Percentiles rank a stretch among this genome's conserved stretches.
Conservation (phyloP, 495 filamentous ascomycete species). For the Annulohypoxylon bovei region DNA sequence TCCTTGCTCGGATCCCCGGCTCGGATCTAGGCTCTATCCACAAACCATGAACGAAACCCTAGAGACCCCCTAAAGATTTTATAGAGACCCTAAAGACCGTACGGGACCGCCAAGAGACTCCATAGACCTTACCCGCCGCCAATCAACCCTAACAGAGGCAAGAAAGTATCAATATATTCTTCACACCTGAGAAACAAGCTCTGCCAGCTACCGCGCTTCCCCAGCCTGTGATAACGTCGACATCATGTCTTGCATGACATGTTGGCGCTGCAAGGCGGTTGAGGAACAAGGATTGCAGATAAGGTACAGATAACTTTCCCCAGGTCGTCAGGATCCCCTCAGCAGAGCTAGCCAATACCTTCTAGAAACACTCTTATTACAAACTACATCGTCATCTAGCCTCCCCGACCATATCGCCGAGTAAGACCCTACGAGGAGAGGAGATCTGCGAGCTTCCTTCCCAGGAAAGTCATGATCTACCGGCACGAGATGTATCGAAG, state of each 20-base stretch:
- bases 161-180: constrained; percentile 22
- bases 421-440: constrained; percentile 40
- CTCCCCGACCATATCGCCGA: constrained; percentile 41
- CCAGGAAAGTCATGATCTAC: constrained; percentile 37
- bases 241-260: constrained; percentile 25
- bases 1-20: constrained; percentile 31
- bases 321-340: constrained; percentile 29
- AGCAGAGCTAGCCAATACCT: constrained; percentile 26
- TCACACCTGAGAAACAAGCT: constrained; percentile 34
- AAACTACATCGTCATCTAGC: constrained; percentile 43
- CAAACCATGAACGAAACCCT: constrained; percentile 1
- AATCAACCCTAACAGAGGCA: constrained; percentile 11
- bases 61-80: neutral
- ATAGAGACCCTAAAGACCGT: neutral
- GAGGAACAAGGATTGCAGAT: constrained; percentile 31
- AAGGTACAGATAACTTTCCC: constrained; percentile 27
- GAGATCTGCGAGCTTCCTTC: constrained; percentile 41
- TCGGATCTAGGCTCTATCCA: constrained; percentile 36
- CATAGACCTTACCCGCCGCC: constrained; percentile 19
- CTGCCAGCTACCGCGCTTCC: constrained; percentile 39
- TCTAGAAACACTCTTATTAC: constrained; percentile 29
- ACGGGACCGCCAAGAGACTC: neutral
- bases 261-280: constrained; percentile 15
- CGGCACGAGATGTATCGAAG: constrained; percentile 24
- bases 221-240: constrained; percentile 30